These are phyloP conservation scores for Calonectria hawksworthii DNA, from an alignment of 2,329 filamentous ascomycete species.

Conservation along the genomic window DNA sequence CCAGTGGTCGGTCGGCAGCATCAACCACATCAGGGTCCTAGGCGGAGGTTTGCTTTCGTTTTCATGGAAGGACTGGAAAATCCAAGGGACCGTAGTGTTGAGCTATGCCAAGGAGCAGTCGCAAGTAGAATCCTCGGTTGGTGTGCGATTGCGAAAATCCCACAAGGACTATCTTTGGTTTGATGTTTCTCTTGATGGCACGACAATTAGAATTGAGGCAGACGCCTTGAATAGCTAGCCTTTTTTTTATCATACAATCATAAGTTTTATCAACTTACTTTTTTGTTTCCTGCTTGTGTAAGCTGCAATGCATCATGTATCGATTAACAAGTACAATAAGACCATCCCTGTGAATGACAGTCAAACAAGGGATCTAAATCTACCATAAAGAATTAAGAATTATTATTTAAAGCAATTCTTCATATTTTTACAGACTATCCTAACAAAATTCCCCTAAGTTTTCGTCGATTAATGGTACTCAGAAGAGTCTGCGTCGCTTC, in stretches of 20 bases:
- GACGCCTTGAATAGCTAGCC: background rate
- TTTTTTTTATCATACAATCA: background rate
- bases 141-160: background rate
- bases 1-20: conserved; percentile 26
- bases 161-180: background rate
- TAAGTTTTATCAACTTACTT: background rate
- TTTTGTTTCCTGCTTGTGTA: too few relatives aligned
- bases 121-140: background rate
- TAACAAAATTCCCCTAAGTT: background rate
- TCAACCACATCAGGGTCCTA: conserved; percentile 3
- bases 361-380: background rate
- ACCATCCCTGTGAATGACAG: background rate
- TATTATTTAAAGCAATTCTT: background rate
- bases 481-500: background rate
- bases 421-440: background rate
- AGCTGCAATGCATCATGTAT: too few relatives aligned
- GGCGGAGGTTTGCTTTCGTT: conserved; percentile 35
- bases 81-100: background rate
- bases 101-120: background rate
- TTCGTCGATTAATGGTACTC: background rate
- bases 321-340: too few relatives aligned
- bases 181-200: background rate
- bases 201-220: background rate
- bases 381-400: background rate
- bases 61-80: conserved; percentile 24